Percentiles rank a stretch among this genome's conserved stretches.
Evolutionary conservation across 805 yeast genomes (phyloP).

Genomic region (Kuraishia capsulata): DNA sequence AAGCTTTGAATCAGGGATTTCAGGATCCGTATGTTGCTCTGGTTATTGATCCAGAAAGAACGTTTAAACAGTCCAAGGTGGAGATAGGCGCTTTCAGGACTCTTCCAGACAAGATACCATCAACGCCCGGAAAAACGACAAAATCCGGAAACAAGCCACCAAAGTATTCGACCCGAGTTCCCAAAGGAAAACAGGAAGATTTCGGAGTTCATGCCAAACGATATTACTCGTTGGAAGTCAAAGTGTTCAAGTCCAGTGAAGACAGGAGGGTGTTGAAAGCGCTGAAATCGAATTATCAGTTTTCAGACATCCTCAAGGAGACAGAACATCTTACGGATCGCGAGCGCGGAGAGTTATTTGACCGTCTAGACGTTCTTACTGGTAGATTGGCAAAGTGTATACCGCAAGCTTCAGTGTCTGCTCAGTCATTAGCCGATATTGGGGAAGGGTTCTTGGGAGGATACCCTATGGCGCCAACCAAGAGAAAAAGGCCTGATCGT

Average conservation of each 20-base stretch:
- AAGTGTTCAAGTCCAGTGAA: slow-evolving; percentile 41
- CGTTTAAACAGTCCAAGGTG: slow-evolving; percentile 51
- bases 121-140: neutral
- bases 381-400: neutral
- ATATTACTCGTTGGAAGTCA: slow-evolving; percentile 60
- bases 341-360: slow-evolving; percentile 4
- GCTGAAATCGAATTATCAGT: slow-evolving; percentile 27
- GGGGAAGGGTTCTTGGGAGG: too few species aligned
- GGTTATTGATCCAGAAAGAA: slow-evolving; percentile 77
- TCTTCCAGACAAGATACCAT: slow-evolving; percentile 18
- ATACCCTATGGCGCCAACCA: too few species aligned
- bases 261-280: slow-evolving; percentile 39
- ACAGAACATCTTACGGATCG: slow-evolving; percentile 20
- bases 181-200: slow-evolving; percentile 46
- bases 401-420: too few species aligned
- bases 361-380: neutral
- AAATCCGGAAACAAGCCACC: neutral
- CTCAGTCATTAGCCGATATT: too few species aligned
- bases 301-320: slow-evolving; percentile 29
- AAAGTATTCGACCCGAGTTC: slow-evolving; percentile 18
- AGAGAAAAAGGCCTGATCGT: neutral
- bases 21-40: slow-evolving; percentile 90
- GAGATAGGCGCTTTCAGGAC: slow-evolving; percentile 90
- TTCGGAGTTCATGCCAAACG: slow-evolving; percentile 63
- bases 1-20: slow-evolving; percentile 70